Evolutionary conservation across 768 basidiomycete species (phyloP).

Genomic region (Rickenella mellea): DNA sequence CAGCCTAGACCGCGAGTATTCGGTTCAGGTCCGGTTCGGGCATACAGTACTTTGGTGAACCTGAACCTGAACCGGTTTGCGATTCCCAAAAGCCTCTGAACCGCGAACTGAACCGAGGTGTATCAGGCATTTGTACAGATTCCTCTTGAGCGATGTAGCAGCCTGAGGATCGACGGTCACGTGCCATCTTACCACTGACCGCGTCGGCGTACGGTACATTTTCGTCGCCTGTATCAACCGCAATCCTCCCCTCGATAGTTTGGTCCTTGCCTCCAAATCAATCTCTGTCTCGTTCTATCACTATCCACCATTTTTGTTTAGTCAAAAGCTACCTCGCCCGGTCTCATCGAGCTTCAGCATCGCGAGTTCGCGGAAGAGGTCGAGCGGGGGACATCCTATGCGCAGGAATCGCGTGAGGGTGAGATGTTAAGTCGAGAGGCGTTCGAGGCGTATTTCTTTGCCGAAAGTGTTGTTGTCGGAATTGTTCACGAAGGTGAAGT

Average conservation of each 20-base stretch:
- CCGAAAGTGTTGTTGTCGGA: conserved; percentile 66
- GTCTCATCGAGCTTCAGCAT: conserved; percentile 53
- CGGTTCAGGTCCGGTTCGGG: too few species aligned
- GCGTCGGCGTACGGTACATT: conserved; percentile 77
- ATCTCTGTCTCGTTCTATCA: too few species aligned
- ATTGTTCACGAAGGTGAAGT: conserved; percentile 15
- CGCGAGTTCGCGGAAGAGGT: conserved; percentile 63
- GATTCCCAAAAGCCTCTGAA: too few species aligned
- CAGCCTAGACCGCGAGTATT: too few species aligned
- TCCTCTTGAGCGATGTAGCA: too few species aligned
- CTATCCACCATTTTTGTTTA: conserved; percentile 43
- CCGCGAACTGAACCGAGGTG: too few species aligned
- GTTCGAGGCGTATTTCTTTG: conserved; percentile 73
- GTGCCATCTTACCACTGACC: too few species aligned
- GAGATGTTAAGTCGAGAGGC: conserved; percentile 30
- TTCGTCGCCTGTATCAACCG: conserved; percentile 17
- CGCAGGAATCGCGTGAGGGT: conserved; percentile 59
- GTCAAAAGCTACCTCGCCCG: conserved; percentile 32
- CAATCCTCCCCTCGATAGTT: conserved; percentile 35
- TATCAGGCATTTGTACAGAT: too few species aligned
- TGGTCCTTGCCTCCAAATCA: conserved; percentile 28
- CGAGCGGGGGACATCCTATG: conserved; percentile 73
- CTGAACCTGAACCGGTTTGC: too few species aligned
- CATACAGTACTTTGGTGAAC: too few species aligned
- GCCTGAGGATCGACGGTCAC: too few species aligned